Evolutionary conservation across 1,284 basidiomycete genomes (phyloP), one percentile per base, ranked within the genome.

Genomic region (Macrocystidia cucumis): DNA sequence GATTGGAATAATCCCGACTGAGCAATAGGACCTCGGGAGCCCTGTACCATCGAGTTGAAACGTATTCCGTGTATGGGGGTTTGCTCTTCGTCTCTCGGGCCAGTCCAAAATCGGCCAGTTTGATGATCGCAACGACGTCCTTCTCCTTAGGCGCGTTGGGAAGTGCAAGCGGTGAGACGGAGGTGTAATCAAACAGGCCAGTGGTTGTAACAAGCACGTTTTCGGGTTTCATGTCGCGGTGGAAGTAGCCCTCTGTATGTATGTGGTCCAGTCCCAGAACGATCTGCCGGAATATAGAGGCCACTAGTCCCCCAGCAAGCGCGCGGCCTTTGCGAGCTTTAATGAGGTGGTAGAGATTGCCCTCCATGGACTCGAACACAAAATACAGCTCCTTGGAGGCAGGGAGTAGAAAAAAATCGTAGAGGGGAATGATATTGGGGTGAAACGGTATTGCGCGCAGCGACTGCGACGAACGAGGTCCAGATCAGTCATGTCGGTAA

Each of bases 161-260:
- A 19, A 68, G 61, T 8, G 77, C 72, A 25, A 67, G 44, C 12
- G 80, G 77, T 13, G 75, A 80, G 23, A 88, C 65, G 5, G 88
- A 74, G n/a, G 80, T 81, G 56, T 99, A 99, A 60, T 97, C 91
- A 46, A 86, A 85, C 33, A 97, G 73, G 16, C 96, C 96, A 7
- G 91, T 97, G 2, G 96, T 99, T n/a, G 96, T 99, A 50, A 99
- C 95, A 37, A 99, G 78, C n/a, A 99, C 79, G 52, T 99, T 99
- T 57, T 99, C 96, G 18, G 96, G 96, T 62, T 99, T 99, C 91
- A 98, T 95, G 60, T 99, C 96, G 37, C 96, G 89, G 58, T 99
- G 96, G 58, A 99, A 98, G 62, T 96, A 99, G 39, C 95, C 95
- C 32, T 84, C 70, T 11, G 69, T 56, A 60, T 99, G 96, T 44